A percentile compares a stretch with the other conserved stretches of the same genome.
phyloP scores from a whole-genome alignment of 139 green algal genomes.

The Zygnema cylindricum region DNA sequence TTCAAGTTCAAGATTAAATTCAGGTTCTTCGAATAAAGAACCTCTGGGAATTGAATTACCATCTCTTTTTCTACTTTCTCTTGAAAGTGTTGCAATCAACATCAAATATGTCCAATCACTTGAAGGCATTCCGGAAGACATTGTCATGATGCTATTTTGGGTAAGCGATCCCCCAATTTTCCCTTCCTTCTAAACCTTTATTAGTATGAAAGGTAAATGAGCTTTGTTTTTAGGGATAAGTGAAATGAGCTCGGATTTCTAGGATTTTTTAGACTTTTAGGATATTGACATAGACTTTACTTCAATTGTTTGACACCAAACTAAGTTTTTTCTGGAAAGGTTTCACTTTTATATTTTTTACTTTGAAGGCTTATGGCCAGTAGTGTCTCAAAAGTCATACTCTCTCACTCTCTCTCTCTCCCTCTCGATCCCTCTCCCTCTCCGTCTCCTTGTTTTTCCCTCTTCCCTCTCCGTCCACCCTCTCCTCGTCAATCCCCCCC shows the following conservation, averaged over 20 bases:
- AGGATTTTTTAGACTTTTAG: background rate
- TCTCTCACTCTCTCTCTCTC: no score
- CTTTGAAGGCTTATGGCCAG: no score
- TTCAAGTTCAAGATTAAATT: background rate
- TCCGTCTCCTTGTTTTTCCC: no score
- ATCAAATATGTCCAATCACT: slow-evolving; percentile 2
- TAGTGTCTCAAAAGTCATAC: no score
- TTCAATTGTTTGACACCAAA: background rate
- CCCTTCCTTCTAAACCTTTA: background rate
- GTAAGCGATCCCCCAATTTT: background rate
- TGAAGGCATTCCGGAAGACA: slow-evolving; percentile 11
- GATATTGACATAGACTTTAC: background rate
- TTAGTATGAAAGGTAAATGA: background rate
- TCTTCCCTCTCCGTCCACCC: no score
- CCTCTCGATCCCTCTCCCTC: no score
- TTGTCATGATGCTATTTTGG: slow-evolving; percentile 27
- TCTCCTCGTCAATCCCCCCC: no score
- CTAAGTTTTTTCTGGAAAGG: background rate
- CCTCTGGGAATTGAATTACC: background rate
- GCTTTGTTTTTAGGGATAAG: background rate
- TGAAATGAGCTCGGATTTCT: background rate
- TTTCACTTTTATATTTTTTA: no score
- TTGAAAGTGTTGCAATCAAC: background rate
- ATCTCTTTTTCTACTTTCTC: slow-evolving; percentile 2
- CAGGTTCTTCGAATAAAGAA: background rate